A percentile compares a stretch with the other conserved stretches of the same genome.
Conservation (phyloP, 345 rosid species). For the Kernera saxatilis region DNA sequence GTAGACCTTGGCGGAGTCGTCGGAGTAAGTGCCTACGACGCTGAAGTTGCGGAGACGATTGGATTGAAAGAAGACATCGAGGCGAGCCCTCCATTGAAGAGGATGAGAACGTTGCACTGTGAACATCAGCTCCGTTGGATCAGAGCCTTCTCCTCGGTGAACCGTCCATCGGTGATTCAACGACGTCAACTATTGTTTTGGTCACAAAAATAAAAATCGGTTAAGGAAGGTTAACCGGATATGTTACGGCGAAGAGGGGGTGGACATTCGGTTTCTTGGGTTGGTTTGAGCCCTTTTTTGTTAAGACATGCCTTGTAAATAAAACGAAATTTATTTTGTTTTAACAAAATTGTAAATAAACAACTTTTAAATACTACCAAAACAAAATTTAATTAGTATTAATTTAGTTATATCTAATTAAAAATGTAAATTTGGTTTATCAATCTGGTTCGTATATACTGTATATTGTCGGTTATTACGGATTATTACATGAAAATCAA, state of each 20-base stretch:
- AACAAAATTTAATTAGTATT: too few relatives aligned
- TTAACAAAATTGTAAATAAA: too few relatives aligned
- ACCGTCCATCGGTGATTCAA: slow-evolving; percentile 15
- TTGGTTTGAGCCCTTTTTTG: too few relatives aligned
- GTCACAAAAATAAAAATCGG: not conserved
- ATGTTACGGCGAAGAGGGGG: not conserved
- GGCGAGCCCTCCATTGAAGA: slow-evolving; percentile 25
- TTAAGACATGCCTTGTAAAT: too few relatives aligned
- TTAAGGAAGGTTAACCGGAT: not conserved
- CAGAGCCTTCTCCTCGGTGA: slow-evolving; percentile 26
- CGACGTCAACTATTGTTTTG: slow-evolving; percentile 13
- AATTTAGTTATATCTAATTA: too few relatives aligned
- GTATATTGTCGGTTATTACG: too few relatives aligned
- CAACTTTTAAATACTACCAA: too few relatives aligned
- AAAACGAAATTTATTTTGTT: too few relatives aligned
- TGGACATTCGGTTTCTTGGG: not conserved
- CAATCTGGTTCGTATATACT: too few relatives aligned
- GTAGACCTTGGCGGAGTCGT: slow-evolving; percentile 18
- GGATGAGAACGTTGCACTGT: slow-evolving; percentile 18
- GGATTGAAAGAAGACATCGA: slow-evolving; percentile 11
- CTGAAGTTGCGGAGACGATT: slow-evolving; percentile 10
- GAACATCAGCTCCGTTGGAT: slow-evolving; percentile 24
- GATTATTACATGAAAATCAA: not conserved
- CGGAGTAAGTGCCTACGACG: slow-evolving; percentile 20
- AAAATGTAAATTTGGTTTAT: too few relatives aligned